Evolutionary conservation across 257 asterid genomes (phyloP).

Genomic region (Hygrophila difformis): DNA sequence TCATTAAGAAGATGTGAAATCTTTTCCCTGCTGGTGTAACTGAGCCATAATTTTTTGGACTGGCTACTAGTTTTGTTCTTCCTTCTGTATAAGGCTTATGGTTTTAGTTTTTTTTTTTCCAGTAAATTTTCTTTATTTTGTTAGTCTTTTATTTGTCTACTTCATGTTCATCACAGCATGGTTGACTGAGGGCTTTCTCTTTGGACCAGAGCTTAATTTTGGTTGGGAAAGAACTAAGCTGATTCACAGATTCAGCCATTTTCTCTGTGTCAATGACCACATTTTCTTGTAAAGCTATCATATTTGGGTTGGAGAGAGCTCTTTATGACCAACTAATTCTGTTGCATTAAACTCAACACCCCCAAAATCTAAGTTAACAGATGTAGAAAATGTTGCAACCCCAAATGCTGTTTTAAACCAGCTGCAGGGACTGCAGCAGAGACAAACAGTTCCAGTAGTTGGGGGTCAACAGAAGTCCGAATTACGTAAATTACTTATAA

Average conservation of each 20-base stretch:
- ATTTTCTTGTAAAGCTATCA: constrained; percentile 1
- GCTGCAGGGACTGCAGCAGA: constrained; percentile 47
- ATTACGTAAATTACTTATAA: constrained; percentile 26
- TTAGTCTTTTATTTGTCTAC: neutral
- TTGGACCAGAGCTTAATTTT: constrained; percentile 4
- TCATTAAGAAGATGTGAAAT: neutral
- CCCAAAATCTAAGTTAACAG: constrained; percentile 3
- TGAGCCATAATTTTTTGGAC: no score
- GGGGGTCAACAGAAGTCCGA: constrained; percentile 29
- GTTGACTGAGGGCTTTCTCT: neutral
- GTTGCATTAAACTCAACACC: constrained; percentile 17
- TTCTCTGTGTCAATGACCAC: neutral
- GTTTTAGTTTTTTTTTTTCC: neutral
- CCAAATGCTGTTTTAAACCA: constrained; percentile 46
- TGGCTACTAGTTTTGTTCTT: neutral
- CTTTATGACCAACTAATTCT: constrained; percentile 11
- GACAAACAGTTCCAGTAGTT: constrained; percentile 42
- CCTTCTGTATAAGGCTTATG: neutral
- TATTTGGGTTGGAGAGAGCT: constrained; percentile 13
- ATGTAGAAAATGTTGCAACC: constrained; percentile 44
- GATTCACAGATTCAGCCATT: neutral
- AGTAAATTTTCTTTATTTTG: neutral
- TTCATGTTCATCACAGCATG: neutral
- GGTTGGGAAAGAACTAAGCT: neutral
- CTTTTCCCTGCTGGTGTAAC: neutral